phyloP scores from a whole-genome alignment of 2,329 filamentous ascomycete species.

The Cladosporium sp. region DNA sequence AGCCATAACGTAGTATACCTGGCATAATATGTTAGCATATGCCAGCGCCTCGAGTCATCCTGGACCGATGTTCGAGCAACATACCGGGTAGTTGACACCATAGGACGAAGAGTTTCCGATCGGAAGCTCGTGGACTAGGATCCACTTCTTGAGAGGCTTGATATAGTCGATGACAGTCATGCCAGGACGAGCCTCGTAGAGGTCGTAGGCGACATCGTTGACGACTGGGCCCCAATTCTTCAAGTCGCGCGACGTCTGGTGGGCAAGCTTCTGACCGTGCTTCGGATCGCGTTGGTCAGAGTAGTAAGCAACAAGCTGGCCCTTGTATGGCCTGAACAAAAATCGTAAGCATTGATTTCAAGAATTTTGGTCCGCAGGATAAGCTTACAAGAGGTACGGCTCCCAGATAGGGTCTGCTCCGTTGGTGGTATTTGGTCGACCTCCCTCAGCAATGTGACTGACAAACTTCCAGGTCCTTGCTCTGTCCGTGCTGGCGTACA shows the following conservation, averaged over 20 bases:
- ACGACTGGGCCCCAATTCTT: conserved; percentile 59
- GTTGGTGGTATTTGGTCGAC: conserved; percentile 61
- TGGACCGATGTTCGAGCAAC: neutral
- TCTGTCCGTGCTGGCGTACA: conserved; percentile 62
- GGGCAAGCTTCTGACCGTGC: conserved; percentile 68
- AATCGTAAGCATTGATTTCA: neutral
- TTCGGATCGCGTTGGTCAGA: conserved; percentile 67
- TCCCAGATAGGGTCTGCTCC: conserved; percentile 72
- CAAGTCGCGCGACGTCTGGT: conserved; percentile 62
- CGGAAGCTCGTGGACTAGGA: conserved; percentile 18
- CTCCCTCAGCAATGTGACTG: conserved; percentile 64
- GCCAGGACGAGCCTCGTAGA: conserved; percentile 64
- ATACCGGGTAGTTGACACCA: conserved; percentile 10
- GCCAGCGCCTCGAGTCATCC: neutral
- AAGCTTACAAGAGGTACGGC: conserved; percentile 55
- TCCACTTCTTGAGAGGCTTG: conserved; percentile 20
- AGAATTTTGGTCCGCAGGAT: neutral
- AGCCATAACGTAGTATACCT: conserved; percentile 55
- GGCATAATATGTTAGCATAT: conserved; percentile 26
- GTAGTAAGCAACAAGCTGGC: conserved; percentile 67
- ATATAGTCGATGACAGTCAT: conserved; percentile 59
- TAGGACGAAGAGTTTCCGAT: conserved; percentile 17
- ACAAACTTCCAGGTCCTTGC: conserved; percentile 64
- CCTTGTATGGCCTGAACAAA: conserved; percentile 48
- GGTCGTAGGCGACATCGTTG: conserved; percentile 64